These are phyloP conservation scores for Mortierella hygrophila DNA, from an alignment of 192 early-diverging fungal species.

Conservation along the genomic window DNA sequence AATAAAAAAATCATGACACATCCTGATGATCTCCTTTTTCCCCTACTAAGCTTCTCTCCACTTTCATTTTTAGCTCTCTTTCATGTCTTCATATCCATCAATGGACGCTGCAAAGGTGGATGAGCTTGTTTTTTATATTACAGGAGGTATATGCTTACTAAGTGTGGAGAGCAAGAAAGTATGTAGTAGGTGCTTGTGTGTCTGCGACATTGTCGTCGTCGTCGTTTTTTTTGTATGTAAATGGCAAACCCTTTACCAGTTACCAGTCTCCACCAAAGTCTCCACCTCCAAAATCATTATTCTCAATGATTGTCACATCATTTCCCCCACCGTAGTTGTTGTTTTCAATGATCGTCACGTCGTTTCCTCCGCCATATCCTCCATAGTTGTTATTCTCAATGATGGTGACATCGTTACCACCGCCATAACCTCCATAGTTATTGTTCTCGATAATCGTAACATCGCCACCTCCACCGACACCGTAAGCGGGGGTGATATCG, in stretches of 20 bases:
- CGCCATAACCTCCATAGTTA: constrained; percentile 2
- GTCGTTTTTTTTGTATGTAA: not conserved
- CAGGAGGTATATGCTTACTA: not conserved
- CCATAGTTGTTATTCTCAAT: constrained; percentile 1
- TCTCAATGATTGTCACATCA: not conserved
- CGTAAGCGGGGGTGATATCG: not conserved
- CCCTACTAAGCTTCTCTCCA: not conserved
- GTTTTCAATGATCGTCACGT: not conserved
- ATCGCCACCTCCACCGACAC: not conserved
- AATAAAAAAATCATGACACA: too few relatives aligned
- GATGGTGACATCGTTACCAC: not conserved
- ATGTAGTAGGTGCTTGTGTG: too few relatives aligned
- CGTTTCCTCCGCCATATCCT: not conserved
- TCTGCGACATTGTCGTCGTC: too few relatives aligned
- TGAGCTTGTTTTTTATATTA: not conserved
- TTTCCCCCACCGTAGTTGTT: not conserved
- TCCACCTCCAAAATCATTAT: constrained; percentile 11
- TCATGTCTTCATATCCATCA: too few relatives aligned
- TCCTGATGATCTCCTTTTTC: not conserved
- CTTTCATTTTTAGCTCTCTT: too few relatives aligned
- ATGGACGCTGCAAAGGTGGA: too few relatives aligned
- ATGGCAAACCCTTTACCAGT: not conserved
- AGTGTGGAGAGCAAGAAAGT: too few relatives aligned
- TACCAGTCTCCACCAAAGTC: constrained; percentile 15
- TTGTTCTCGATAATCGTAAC: not conserved